phyloP scores from a whole-genome alignment of 108 stramenopile species.

The Skeletonema grethae region DNA sequence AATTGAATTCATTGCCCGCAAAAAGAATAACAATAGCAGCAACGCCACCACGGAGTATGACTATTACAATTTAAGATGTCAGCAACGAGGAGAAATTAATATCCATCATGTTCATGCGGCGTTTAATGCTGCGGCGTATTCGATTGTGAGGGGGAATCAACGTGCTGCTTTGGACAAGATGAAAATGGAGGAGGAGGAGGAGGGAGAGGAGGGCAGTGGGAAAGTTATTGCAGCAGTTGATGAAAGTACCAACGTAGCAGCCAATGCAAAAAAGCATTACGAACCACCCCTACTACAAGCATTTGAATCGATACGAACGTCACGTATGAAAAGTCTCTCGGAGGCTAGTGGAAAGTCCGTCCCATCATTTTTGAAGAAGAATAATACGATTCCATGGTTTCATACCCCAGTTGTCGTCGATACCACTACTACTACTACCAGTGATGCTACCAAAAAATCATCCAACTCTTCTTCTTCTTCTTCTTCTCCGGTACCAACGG shows the following conservation, averaged over 20 bases:
- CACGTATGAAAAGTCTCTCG: slow-evolving; percentile 20
- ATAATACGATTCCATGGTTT: slow-evolving; percentile 50
- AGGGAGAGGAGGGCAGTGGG: neutral
- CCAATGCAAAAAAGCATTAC: neutral
- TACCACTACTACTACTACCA: neutral
- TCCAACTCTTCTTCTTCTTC: no score
- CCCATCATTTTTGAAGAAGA: slow-evolving; percentile 43
- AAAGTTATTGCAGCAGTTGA: neutral
- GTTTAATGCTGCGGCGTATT: slow-evolving; percentile 35
- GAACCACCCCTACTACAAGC: slow-evolving; percentile 34
- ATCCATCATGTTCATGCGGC: slow-evolving; percentile 20
- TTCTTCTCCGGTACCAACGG: neutral
- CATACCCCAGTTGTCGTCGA: slow-evolving; percentile 16
- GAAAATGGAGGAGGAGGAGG: neutral
- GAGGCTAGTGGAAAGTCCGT: slow-evolving; percentile 26
- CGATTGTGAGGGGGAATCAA: slow-evolving; percentile 20
- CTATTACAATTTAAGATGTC: neutral
- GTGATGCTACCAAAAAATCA: neutral
- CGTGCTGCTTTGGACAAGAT: neutral
- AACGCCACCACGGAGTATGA: neutral
- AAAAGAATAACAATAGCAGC: neutral
- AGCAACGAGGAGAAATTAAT: slow-evolving; percentile 6
- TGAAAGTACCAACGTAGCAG: neutral
- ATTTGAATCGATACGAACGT: slow-evolving; percentile 23
- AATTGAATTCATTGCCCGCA: neutral